Conservation (phyloP, 2,329 filamentous ascomycete genomes). For the Lasiodiplodia citricola region DNA sequence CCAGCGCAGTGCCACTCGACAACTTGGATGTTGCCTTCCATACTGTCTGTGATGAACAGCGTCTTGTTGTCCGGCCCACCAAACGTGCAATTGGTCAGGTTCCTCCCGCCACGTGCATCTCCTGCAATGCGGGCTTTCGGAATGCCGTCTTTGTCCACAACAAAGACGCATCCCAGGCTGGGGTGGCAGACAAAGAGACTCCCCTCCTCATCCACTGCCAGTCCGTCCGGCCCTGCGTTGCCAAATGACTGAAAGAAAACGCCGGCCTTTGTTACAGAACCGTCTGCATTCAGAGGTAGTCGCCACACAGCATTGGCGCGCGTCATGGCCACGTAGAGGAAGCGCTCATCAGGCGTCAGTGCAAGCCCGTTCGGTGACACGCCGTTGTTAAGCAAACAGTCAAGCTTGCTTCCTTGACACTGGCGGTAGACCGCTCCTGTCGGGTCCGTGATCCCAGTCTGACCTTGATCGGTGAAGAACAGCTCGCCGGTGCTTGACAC, state of each 20-base stretch:
- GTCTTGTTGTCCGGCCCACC: slow-evolving; percentile 45
- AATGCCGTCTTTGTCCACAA: slow-evolving; percentile 25
- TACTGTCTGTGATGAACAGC: slow-evolving; percentile 49
- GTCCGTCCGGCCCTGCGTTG: slow-evolving; percentile 47
- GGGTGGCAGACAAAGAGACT: too few species aligned
- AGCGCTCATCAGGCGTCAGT: too few species aligned
- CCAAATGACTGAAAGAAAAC: slow-evolving; percentile 50
- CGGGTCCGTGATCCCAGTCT: slow-evolving; percentile 36
- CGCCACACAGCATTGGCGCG: too few species aligned
- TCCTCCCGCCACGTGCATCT: slow-evolving; percentile 30
- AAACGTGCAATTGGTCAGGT: slow-evolving; percentile 52
- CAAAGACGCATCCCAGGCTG: too few species aligned
- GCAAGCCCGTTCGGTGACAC: too few species aligned
- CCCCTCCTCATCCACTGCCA: slow-evolving; percentile 47
- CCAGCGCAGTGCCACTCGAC: slow-evolving; percentile 42
- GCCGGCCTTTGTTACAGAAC: too few species aligned
- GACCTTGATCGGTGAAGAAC: slow-evolving; percentile 54
- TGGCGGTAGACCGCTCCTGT: too few species aligned
- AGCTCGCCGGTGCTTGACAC: slow-evolving; percentile 45
- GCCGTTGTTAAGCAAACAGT: too few species aligned
- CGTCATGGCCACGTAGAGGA: too few species aligned
- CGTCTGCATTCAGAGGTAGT: too few species aligned
- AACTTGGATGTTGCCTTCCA: slow-evolving; percentile 45
- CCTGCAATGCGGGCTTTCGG: slow-evolving; percentile 45
- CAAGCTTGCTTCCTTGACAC: too few species aligned